These are phyloP conservation scores for Westerdykella ornata DNA, from an alignment of 2,329 filamentous ascomycete species.

Conservation along the genomic window DNA sequence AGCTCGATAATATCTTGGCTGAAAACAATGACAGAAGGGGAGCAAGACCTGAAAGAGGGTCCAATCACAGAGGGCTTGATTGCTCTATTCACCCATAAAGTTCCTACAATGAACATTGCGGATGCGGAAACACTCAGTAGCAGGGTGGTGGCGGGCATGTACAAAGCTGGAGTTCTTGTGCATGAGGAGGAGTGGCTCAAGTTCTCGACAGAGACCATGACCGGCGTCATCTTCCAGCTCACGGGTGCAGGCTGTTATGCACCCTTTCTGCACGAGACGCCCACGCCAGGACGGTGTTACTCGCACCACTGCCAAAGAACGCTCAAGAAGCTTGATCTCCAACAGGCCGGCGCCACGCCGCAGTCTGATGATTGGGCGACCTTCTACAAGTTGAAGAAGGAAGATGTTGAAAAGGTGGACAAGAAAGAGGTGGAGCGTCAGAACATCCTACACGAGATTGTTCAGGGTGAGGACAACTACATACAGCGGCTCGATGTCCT, in stretches of 20 bases:
- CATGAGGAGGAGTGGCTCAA: conserved; percentile 98
- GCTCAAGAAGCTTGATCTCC: conserved; percentile 86
- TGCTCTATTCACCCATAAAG: conserved; percentile 84
- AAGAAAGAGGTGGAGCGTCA: conserved; percentile 90
- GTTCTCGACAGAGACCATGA: conserved; percentile 71
- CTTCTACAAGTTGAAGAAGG: conserved; percentile 77
- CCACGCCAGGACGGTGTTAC: conserved; percentile 73
- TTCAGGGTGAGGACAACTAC: conserved; percentile 85
- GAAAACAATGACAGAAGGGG: conserved; percentile 81
- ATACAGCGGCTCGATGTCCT: conserved; percentile 86
- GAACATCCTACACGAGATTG: conserved; percentile 91
- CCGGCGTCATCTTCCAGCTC: conserved; percentile 87
- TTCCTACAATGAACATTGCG: conserved; percentile 96
- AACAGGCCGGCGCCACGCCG: conserved; percentile 58
- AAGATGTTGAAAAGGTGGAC: conserved; percentile 61
- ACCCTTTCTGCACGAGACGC: conserved; percentile 66
- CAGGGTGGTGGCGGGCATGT: conserved; percentile 73
- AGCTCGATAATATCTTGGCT: conserved; percentile 85
- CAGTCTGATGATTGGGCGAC: conserved; percentile 80
- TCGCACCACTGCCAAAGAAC: conserved; percentile 90
- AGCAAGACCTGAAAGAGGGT: conserved; percentile 77
- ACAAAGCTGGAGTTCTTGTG: conserved; percentile 67
- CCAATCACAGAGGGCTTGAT: conserved; percentile 82
- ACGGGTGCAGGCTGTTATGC: conserved; percentile 90
- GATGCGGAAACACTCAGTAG: conserved; percentile 84